Evolutionary conservation across 2,329 filamentous ascomycete genomes (phyloP), one percentile per base, ranked within the genome.

Genomic region (Diaporthe australafricana): DNA sequence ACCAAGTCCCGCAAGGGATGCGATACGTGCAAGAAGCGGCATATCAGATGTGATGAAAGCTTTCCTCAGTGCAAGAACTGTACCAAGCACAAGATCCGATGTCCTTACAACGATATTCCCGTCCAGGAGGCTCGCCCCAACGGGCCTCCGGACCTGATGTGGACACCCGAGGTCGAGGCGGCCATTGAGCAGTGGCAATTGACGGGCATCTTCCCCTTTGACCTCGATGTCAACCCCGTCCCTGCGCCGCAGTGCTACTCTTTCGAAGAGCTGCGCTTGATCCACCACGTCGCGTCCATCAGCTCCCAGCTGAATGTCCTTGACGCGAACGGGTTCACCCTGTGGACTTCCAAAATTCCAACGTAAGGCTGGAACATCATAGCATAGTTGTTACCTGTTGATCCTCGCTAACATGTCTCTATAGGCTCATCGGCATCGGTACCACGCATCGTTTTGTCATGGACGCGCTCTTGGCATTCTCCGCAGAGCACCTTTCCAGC

Each of bases 1-100:
- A 99, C 96, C 81, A 99, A 99, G 87, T 98, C 96, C 79, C 92
- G 96, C 80, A 98, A 98, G 86, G 96, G 96, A 75, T 99, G 96
- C 88, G 96, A 97, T 79, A 98, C 95, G 74, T 99, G 96, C 89
- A 99, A 99, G 85, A 92, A 93, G 81, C 91, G 96, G 81, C 96
- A 99, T 84, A 99, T 99, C 81, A 91, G 96, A 78, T 99, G 96
- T 84, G 96, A 99, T 80, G 96, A 99, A 83, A 98, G 91, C 77
- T 98, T 98, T 79, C 96, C 96, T 66, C 96, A 99, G 89, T 99
- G 96, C 95, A 97, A 87, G 78, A 99, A 99, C 84, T 99, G 96
- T 84, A 98, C 96, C 74, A 99, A 98, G 85, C 96, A 99, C 85
- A 98, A 98, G 85, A 96, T 97, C 78, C 93, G 95, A 79, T 99